Evolutionary conservation across 805 yeast genomes (phyloP), one percentile per base, ranked within the genome.

Genomic region (Suhomyces xylopsoci): DNA sequence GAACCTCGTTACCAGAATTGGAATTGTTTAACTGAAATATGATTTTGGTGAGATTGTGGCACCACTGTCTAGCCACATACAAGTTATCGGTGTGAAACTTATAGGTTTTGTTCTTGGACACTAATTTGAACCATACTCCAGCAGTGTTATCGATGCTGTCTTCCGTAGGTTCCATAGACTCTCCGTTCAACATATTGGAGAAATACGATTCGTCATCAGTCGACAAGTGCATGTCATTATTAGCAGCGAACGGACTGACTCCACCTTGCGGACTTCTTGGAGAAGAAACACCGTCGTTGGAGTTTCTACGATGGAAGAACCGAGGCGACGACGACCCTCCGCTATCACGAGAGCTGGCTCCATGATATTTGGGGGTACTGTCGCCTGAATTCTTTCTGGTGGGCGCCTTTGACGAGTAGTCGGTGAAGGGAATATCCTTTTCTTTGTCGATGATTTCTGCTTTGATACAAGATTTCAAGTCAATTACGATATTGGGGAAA

Each of bases 11-110:
- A 12, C 85, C 85, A 22, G 79, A 74, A 65, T 89, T 88, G 50
- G 87, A 78, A 41, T 87, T 79, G 1, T 91, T 78, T 17, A 67
- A 58, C 50, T 67, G 68, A 68, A 93, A 93, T 1, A 90, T 83
- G 50, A 86, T 85, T 61, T 88, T 90, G 57, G 87, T 88, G 44
- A 93, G 68, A 8, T 79, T 71, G 49, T 85, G 83, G 45, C 82
- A 85, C 98, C 98, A 93, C 15, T 85, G 80, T 53, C 88, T 78
- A 0, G 97, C 97, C 6, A 85, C 72, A 55, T 78, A 83, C 14
- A 81, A 69, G 22, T 87, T 83, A 62, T 92, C 97, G 2, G 96
- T 88, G 55, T 80, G 79, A 59, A 92, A 87, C 41, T 78, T 76
- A 65, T 85, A 85, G 0, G 81, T 77, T 56, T 82, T 80, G 28